Conservation (phyloP, 2,329 filamentous ascomycete genomes). For the Zymoseptoria passerinii region DNA sequence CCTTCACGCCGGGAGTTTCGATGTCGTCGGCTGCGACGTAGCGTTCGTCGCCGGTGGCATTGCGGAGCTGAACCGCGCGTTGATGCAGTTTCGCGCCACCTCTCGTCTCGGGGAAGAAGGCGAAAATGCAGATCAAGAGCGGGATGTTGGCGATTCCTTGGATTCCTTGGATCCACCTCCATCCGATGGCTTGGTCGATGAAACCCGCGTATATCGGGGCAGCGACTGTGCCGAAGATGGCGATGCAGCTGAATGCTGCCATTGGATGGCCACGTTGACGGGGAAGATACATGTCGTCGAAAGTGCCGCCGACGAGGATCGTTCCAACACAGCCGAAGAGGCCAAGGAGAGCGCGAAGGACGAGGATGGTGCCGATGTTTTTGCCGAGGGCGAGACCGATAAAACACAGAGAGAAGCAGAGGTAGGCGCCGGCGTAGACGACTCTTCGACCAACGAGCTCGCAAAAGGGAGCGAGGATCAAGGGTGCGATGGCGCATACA, state of each 20-base stretch:
- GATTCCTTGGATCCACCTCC: slow-evolving; percentile 49
- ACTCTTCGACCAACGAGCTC: slow-evolving; percentile 42
- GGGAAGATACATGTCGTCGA: slow-evolving; percentile 43
- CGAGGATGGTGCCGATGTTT: slow-evolving; percentile 43
- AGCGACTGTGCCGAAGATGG: slow-evolving; percentile 45
- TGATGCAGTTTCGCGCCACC: slow-evolving; percentile 41
- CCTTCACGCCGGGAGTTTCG: slow-evolving; percentile 42
- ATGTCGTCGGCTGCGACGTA: slow-evolving; percentile 46
- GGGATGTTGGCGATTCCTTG: slow-evolving; percentile 46
- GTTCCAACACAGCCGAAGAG: slow-evolving; percentile 45
- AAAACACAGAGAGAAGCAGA: slow-evolving; percentile 42
- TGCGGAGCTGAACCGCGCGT: slow-evolving; percentile 42
- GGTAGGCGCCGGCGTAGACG: slow-evolving; percentile 40
- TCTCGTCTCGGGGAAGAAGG: slow-evolving; percentile 42
- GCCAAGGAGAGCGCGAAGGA: slow-evolving; percentile 41
- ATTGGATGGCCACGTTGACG: slow-evolving; percentile 40
- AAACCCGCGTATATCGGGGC: slow-evolving; percentile 48
- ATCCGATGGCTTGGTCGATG: slow-evolving; percentile 45
- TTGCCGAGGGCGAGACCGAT: slow-evolving; percentile 42
- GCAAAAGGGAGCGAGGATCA: slow-evolving; percentile 44
- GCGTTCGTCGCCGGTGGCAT: slow-evolving; percentile 42
- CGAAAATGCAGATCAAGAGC: slow-evolving; percentile 37
- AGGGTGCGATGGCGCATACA: slow-evolving; percentile 40
- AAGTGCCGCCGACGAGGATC: slow-evolving; percentile 44
- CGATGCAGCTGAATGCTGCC: slow-evolving; percentile 43